Conservation (phyloP, 805 yeast genomes). For the Babjeviella inositovora region DNA sequence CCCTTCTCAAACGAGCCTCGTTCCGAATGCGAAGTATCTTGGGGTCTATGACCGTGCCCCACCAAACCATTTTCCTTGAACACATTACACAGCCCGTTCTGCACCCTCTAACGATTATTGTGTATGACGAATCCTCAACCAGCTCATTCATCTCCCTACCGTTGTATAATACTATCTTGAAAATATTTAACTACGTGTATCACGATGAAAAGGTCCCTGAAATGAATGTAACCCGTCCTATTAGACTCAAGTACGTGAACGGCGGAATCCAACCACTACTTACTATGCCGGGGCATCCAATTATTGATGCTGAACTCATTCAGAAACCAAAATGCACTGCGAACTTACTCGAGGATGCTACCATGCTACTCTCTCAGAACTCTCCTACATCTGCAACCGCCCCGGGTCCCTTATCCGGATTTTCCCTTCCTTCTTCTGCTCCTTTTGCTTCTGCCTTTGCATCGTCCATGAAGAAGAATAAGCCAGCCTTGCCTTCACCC, state of each 20-base stretch:
- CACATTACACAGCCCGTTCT: constrained; percentile 2
- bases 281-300: constrained; percentile 1
- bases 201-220: neutral
- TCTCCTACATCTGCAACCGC: constrained; percentile 1
- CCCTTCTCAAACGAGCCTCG: constrained; percentile 20
- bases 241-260: constrained; percentile 1
- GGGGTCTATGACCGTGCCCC: constrained; percentile 12
- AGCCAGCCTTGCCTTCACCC: no score
- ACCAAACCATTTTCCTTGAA: constrained; percentile 7
- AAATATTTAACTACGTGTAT: constrained; percentile 1
- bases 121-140: constrained; percentile 16
- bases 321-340: no score
- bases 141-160: constrained; percentile 8
- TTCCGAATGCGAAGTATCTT: constrained; percentile 15
- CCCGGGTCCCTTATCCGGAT: constrained; percentile 14
- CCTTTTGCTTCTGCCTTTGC: constrained; percentile 12
- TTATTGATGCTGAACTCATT: no score
- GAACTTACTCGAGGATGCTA: no score
- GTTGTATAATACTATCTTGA: constrained; percentile 10
- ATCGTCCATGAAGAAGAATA: constrained; percentile 7
- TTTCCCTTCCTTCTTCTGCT: constrained; percentile 21
- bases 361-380: constrained; percentile 2
- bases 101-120: constrained; percentile 8
- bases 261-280: constrained; percentile 1
- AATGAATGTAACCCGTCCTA: constrained; percentile 1